Evolutionary conservation across 495 filamentous ascomycete genomes (phyloP), one percentile per base, ranked within the genome.

Genomic region (Massariosphaeria phaeospora): DNA sequence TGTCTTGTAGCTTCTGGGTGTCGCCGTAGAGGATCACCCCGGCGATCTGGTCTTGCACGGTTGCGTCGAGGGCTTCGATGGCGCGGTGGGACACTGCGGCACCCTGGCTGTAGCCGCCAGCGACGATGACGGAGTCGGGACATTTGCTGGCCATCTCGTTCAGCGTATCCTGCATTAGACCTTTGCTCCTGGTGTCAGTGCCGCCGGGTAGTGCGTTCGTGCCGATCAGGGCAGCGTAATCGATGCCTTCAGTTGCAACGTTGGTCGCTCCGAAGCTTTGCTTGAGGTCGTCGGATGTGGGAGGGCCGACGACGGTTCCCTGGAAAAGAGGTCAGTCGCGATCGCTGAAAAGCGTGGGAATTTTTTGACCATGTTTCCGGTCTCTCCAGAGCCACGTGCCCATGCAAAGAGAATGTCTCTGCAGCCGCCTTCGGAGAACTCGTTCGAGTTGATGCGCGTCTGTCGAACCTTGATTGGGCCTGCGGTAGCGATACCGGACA

Each of bases 21-120:
- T 81, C 77, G 3, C 80, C 79, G 38, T 75, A 82, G 0, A 77
- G 70, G n/a, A 79, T 73, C 10, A 77, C 77, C 24, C 75, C 77
- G 39, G 72, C 75, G 56, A 82, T 75, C 62, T 73, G 70, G 42
- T 72, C 64, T 52, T 71, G 67, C 31, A 79, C 70, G 25, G 63
- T 54, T 1, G 69, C 63, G 11, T 66, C 63, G 4, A 76, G 69
- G 11, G 64, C 48, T 39, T 73, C 66, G 47, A 80, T 69, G 1
- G 78, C 71, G 40, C 67, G 71, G 49, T 78, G 73, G 43, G 74
- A 72, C 36, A 83, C 68, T 20, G 79, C 78, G 3, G 78, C 77
- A 34, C 80, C 80, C 65, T 82, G 79, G 59, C 75, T 76, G 58
- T 62, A 62, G 29, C 59, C 59, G 3, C 52, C 59, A 10, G 53